Conservation (phyloP, 768 basidiomycete genomes). For the Trichaptum fuscoviolaceum region DNA sequence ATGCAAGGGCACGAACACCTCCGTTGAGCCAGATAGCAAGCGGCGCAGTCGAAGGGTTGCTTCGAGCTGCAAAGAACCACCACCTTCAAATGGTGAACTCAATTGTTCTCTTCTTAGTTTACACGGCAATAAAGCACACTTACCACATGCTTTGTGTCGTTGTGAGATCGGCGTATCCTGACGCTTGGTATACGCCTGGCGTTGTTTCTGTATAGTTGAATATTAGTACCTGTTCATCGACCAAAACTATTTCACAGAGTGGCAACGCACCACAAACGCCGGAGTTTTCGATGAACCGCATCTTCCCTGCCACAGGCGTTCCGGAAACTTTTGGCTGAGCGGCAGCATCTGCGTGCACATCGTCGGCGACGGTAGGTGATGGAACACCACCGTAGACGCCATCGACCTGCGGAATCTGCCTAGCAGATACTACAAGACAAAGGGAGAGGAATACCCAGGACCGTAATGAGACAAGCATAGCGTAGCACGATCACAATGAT, state of each 20-base stretch:
- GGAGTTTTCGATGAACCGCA: constrained; percentile 55
- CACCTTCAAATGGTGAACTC: constrained; percentile 36
- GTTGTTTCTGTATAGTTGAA: constrained; percentile 40
- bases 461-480: background rate
- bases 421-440: constrained; percentile 13
- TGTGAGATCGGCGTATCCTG: constrained; percentile 59
- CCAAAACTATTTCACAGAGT: background rate
- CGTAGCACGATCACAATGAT: background rate
- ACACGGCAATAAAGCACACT: background rate
- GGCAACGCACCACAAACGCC: constrained; percentile 48
- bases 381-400: constrained; percentile 48
- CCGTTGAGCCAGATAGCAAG: constrained; percentile 66
- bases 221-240: background rate
- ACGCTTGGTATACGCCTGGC: constrained; percentile 53
- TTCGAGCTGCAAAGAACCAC: constrained; percentile 66
- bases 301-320: constrained; percentile 33
- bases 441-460: background rate
- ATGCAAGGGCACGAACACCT: constrained; percentile 23
- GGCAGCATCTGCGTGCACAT: constrained; percentile 4
- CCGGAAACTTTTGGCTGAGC: constrained; percentile 6
- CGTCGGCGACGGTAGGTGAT: constrained; percentile 2
- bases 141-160: constrained; percentile 56
- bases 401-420: constrained; percentile 43
- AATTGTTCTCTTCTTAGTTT: background rate
- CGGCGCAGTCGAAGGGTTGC: constrained; percentile 55